phyloP scores from a whole-genome alignment of 2,329 filamentous ascomycete species.

The Penicillium sp. region DNA sequence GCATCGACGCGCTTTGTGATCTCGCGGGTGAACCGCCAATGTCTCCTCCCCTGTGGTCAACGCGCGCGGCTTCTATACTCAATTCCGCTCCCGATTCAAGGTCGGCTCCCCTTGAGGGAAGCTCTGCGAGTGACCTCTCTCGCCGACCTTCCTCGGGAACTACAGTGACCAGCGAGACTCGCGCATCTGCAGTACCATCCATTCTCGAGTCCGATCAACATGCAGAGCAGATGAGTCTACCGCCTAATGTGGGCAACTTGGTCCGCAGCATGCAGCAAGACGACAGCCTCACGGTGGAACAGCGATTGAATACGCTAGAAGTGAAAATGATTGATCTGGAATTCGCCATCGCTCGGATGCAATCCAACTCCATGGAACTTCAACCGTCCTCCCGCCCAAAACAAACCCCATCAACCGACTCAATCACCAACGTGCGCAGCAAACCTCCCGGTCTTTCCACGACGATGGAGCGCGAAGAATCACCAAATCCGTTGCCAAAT shows the following conservation, averaged over 20 bases:
- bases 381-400: slow-evolving; percentile 15
- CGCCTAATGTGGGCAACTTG: slow-evolving; percentile 38
- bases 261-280: slow-evolving; percentile 40
- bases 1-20: slow-evolving; percentile 40
- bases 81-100: slow-evolving; percentile 39
- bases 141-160: slow-evolving; percentile 27
- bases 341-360: slow-evolving; percentile 48
- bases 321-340: slow-evolving; percentile 50
- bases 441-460: slow-evolving; percentile 15
- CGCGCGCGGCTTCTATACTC: slow-evolving; percentile 42
- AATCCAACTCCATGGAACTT: slow-evolving; percentile 30
- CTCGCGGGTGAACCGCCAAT: slow-evolving; percentile 35
- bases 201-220: slow-evolving; percentile 16
- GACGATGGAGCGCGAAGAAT: slow-evolving; percentile 14
- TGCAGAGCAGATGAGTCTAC: slow-evolving; percentile 22
- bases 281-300: slow-evolving; percentile 40
- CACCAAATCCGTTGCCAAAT: slow-evolving; percentile 15
- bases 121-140: slow-evolving; percentile 28
- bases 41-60: slow-evolving; percentile 41
- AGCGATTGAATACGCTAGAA: slow-evolving; percentile 48
- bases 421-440: slow-evolving; percentile 13
- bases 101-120: slow-evolving; percentile 29
- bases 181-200: slow-evolving; percentile 20
- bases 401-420: slow-evolving; percentile 13
- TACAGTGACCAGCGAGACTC: slow-evolving; percentile 27